These are phyloP conservation scores for Claviceps quebecensis DNA, from an alignment of 2,329 filamentous ascomycete genomes.

Conservation along the genomic window DNA sequence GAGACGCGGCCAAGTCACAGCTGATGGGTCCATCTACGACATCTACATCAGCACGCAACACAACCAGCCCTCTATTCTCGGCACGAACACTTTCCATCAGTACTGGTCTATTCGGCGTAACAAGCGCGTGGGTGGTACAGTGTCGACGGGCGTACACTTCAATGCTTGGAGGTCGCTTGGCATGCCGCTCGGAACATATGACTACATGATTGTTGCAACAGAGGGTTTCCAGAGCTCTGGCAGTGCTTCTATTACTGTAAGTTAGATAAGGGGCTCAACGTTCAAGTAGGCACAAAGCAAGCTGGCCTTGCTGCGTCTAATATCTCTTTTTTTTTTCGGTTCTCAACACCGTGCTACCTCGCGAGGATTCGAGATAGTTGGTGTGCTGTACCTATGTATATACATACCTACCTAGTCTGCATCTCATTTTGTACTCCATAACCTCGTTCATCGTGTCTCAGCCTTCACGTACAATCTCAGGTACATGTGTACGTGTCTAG, in stretches of 20 bases:
- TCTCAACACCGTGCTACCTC: too few relatives aligned
- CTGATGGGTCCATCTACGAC: conserved; percentile 24
- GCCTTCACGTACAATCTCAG: too few relatives aligned
- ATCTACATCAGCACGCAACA: conserved; percentile 21
- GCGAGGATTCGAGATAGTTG: too few relatives aligned
- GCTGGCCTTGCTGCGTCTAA: background rate
- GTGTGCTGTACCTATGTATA: too few relatives aligned
- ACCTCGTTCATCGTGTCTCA: too few relatives aligned
- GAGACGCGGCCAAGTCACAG: conserved; percentile 20
- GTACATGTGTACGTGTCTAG: too few relatives aligned
- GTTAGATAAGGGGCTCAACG: background rate
- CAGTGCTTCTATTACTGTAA: conserved; percentile 5
- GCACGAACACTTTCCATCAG: conserved; percentile 36
- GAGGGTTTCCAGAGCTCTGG: conserved; percentile 40
- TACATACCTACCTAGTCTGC: too few relatives aligned
- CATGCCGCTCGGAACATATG: conserved; percentile 30
- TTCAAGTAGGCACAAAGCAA: background rate
- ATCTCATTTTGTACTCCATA: too few relatives aligned
- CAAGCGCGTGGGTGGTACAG: conserved; percentile 27
- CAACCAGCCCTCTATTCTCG: conserved; percentile 34
- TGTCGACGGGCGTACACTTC: conserved; percentile 24
- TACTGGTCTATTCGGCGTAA: conserved; percentile 15
- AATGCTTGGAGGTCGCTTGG: conserved; percentile 21
- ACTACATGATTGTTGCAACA: conserved; percentile 42
- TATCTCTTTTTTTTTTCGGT: too few relatives aligned